These are phyloP conservation scores for Hypoxylon crocopeplum DNA, from an alignment of 495 filamentous ascomycete genomes.

Conservation along the genomic window DNA sequence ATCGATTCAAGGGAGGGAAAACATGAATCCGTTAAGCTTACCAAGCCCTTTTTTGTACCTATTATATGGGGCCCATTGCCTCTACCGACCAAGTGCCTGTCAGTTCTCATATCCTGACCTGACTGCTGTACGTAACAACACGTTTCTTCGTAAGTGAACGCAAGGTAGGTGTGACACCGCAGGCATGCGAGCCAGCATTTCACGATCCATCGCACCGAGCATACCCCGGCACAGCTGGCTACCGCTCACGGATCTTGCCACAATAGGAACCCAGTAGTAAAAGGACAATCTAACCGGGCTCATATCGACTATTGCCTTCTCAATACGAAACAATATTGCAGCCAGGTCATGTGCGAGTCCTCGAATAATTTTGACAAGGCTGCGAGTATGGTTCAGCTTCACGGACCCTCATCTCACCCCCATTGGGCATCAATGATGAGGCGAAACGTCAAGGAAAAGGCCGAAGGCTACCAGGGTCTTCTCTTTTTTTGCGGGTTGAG, in stretches of 20 bases:
- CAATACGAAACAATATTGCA: conserved; percentile 11
- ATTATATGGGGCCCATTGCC: conserved; percentile 20
- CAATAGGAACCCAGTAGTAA: conserved; percentile 9
- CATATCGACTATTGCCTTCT: too few relatives aligned
- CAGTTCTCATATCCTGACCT: conserved; percentile 19
- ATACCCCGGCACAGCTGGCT: conserved; percentile 8
- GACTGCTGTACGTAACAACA: conserved; percentile 17
- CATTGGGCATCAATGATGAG: conserved; percentile 30
- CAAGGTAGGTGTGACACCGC: conserved; percentile 5
- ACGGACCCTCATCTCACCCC: background rate
- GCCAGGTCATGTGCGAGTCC: conserved; percentile 7
- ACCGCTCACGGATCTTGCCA: conserved; percentile 22
- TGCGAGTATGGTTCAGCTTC: conserved; percentile 15
- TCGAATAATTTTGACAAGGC: conserved; percentile 6
- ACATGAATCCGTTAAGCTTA: conserved; percentile 15
- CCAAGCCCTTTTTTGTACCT: conserved; percentile 20
- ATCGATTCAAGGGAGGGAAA: conserved; percentile 23
- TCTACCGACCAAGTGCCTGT: conserved; percentile 27
- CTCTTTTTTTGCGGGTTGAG: background rate
- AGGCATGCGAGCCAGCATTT: conserved; percentile 11
- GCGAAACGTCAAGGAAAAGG: conserved; percentile 10
- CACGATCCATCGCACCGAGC: conserved; percentile 13
- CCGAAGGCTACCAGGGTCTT: conserved; percentile 1
- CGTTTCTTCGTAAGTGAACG: background rate
- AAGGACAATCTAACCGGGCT: too few relatives aligned